These are phyloP conservation scores for Fusarium sp. DNA, from an alignment of 2,329 filamentous ascomycete genomes.

Conservation along the genomic window DNA sequence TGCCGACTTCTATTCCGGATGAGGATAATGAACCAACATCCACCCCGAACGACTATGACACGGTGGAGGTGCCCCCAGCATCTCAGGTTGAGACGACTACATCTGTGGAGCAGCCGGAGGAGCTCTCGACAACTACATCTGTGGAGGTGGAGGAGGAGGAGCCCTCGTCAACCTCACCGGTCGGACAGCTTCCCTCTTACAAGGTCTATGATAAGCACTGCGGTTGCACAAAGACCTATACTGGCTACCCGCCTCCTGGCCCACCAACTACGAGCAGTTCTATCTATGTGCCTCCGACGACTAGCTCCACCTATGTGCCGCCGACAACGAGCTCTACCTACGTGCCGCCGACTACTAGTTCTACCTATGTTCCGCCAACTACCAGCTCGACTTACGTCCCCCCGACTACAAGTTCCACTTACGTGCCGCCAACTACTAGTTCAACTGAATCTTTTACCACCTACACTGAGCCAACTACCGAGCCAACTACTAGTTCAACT, in stretches of 20 bases:
- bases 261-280: neutral
- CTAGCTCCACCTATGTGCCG: neutral
- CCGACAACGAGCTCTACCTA: neutral
- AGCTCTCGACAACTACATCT: neutral
- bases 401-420: neutral
- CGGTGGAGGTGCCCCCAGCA: neutral
- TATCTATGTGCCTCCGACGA: neutral
- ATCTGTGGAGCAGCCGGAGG: neutral
- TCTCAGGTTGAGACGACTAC: slow-evolving; percentile 3
- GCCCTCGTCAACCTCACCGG: neutral
- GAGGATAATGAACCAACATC: neutral
- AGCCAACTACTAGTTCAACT: neutral
- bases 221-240: slow-evolving; percentile 10
- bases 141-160: neutral
- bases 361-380: neutral
- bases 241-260: neutral
- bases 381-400: neutral
- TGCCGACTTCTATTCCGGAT: neutral
- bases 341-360: neutral
- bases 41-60: neutral
- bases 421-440: neutral
- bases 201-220: slow-evolving; percentile 21
- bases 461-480: neutral
- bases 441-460: neutral
- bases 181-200: neutral